Percentiles rank a stretch among this genome's conserved stretches.
These are phyloP conservation scores for Austroboletus novae-zelandiae DNA, from an alignment of 1,284 basidiomycete genomes.

Conservation along the genomic window DNA sequence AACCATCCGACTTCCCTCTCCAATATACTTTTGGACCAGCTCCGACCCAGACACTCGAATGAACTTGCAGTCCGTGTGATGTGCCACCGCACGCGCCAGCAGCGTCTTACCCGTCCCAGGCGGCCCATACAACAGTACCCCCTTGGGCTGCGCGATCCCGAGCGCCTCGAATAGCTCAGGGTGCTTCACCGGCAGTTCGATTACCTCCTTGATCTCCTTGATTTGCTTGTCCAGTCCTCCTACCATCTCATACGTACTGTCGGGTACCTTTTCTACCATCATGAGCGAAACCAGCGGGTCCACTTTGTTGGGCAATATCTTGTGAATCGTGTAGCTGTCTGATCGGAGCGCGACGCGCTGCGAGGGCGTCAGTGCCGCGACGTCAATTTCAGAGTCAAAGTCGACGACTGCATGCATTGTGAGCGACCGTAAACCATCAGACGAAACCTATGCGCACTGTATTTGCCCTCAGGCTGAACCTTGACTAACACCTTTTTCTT, in stretches of 20 bases:
- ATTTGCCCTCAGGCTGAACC: slow-evolving; percentile 98
- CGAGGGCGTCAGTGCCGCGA: slow-evolving; percentile 79
- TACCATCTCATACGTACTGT: slow-evolving; percentile 99
- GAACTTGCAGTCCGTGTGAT: slow-evolving; percentile 98
- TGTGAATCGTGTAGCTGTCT: slow-evolving; percentile 94
- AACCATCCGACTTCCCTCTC: slow-evolving; percentile 96
- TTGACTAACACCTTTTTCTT: slow-evolving; percentile 99
- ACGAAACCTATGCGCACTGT: slow-evolving; percentile 58
- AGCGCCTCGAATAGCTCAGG: slow-evolving; percentile 96
- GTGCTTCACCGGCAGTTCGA: slow-evolving; percentile 97
- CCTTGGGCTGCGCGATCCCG: slow-evolving; percentile 97
- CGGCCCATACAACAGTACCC: slow-evolving; percentile 93
- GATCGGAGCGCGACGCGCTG: slow-evolving; percentile 94
- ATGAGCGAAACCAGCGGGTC: slow-evolving; percentile 95
- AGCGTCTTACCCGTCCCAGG: slow-evolving; percentile 98
- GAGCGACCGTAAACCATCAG: neutral
- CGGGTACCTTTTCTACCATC: slow-evolving; percentile 99
- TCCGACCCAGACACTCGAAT: slow-evolving; percentile 96
- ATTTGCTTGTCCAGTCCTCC: slow-evolving; percentile 98
- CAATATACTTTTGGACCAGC: slow-evolving; percentile 98
- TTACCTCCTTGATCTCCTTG: slow-evolving; percentile 99
- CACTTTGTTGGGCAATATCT: slow-evolving; percentile 93
- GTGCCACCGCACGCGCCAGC: slow-evolving; percentile 90
- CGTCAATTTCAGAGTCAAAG: slow-evolving; percentile 86
- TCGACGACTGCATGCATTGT: slow-evolving; percentile 75